A percentile compares a stretch with the other conserved stretches of the same genome.
These are phyloP conservation scores for Gossypium ekmanianum DNA, from an alignment of 345 rosid genomes.

Conservation along the genomic window DNA sequence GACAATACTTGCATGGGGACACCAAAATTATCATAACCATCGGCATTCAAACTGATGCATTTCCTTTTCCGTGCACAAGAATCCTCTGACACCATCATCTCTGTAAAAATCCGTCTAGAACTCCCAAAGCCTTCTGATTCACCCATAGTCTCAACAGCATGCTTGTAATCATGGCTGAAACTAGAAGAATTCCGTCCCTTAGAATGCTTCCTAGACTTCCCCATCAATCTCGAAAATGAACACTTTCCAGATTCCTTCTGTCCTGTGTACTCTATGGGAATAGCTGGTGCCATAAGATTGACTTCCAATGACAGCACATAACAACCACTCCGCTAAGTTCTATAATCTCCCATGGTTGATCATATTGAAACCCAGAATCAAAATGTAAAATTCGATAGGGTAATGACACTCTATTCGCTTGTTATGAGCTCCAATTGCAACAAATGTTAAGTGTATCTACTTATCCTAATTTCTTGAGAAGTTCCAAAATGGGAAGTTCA, in stretches of 20 bases:
- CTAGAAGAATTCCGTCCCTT: slow-evolving; percentile 61
- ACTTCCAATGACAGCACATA: slow-evolving; percentile 23
- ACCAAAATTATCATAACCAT: slow-evolving; percentile 38
- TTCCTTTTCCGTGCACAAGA: slow-evolving; percentile 52
- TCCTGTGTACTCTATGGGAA: slow-evolving; percentile 57
- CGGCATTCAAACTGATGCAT: slow-evolving; percentile 49
- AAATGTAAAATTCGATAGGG: neutral
- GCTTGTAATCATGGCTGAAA: slow-evolving; percentile 54
- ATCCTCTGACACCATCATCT: slow-evolving; percentile 58
- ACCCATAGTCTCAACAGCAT: slow-evolving; percentile 55
- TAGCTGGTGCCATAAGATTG: slow-evolving; percentile 56
- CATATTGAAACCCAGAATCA: neutral
- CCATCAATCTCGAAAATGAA: slow-evolving; percentile 45
- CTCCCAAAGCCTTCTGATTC: slow-evolving; percentile 74
- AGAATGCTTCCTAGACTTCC: slow-evolving; percentile 61
- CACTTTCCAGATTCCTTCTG: slow-evolving; percentile 41
- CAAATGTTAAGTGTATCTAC: neutral
- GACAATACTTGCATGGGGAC: slow-evolving; percentile 53
- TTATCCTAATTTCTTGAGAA: neutral
- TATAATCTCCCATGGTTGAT: neutral
- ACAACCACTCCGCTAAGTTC: neutral
- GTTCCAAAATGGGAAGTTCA: neutral
- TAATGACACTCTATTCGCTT: neutral
- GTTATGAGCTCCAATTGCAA: neutral
- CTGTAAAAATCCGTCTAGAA: slow-evolving; percentile 49